A percentile compares a stretch with the other conserved stretches of the same genome.
phyloP scores from a whole-genome alignment of 192 early-diverging fungal genomes.

The Umbelopsis ramanniana region DNA sequence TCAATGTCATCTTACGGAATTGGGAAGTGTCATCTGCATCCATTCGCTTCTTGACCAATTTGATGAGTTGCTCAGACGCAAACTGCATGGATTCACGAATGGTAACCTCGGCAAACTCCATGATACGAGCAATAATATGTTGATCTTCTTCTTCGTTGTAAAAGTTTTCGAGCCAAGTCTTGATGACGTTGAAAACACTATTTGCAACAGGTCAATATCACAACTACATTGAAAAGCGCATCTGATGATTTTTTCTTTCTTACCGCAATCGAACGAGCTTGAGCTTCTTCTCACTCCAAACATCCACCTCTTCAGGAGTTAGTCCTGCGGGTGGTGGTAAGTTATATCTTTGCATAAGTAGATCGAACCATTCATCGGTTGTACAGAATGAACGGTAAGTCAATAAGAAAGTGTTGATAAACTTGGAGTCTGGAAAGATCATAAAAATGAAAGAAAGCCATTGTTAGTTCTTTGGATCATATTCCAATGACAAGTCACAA shows the following conservation, averaged over 20 bases:
- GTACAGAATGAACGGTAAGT: constrained; percentile 91
- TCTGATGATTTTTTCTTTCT: background rate
- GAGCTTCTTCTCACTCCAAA: constrained; percentile 87
- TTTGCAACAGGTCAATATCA: background rate
- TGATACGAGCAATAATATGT: constrained; percentile 29
- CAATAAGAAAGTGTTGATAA: constrained; percentile 84
- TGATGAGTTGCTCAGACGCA: constrained; percentile 35
- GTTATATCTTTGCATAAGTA: constrained; percentile 76
- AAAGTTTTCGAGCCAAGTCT: constrained; percentile 90
- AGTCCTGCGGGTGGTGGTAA: constrained; percentile 73
- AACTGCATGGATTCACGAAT: constrained; percentile 39
- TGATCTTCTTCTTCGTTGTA: constrained; percentile 74
- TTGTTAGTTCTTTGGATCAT: background rate
- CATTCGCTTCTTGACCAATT: constrained; percentile 39
- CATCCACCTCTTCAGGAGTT: constrained; percentile 62
- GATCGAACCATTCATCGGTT: constrained; percentile 77
- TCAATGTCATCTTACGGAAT: constrained; percentile 68
- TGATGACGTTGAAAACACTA: constrained; percentile 87
- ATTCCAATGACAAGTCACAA: background rate
- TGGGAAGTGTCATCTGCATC: constrained; percentile 48
- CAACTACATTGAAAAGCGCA: background rate
- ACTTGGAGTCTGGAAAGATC: constrained; percentile 70
- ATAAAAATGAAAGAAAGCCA: background rate
- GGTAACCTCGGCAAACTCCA: constrained; percentile 28
- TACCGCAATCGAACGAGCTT: constrained; percentile 83